These are phyloP conservation scores for Diaporthe sp. DNA, from an alignment of 2,329 filamentous ascomycete species.

Conservation along the genomic window DNA sequence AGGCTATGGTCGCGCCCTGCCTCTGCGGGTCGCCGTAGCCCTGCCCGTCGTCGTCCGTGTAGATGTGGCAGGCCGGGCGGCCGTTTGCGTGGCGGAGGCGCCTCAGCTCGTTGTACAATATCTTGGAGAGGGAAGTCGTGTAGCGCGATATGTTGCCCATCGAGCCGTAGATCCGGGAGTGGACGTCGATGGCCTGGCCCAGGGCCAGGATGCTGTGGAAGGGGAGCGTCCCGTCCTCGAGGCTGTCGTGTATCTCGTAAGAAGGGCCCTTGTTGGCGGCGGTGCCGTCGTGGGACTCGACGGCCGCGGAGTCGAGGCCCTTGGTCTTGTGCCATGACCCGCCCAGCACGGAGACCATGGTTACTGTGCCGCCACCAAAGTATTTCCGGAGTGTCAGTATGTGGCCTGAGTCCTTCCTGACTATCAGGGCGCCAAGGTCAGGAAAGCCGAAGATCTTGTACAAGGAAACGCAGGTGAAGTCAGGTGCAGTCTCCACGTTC, in stretches of 20 bases:
- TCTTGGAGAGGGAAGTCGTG: constrained; percentile 65
- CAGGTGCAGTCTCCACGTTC: constrained; percentile 65
- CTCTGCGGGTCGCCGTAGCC: constrained; percentile 64
- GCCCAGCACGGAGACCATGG: constrained; percentile 68
- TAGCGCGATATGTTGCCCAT: constrained; percentile 72
- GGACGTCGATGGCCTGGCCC: constrained; percentile 78
- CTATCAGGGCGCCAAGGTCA: constrained; percentile 72
- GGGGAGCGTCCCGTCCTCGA: constrained; percentile 86
- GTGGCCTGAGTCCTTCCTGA: constrained; percentile 68
- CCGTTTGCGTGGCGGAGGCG: constrained; percentile 68
- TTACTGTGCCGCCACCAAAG: constrained; percentile 78
- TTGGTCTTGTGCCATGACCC: constrained; percentile 69
- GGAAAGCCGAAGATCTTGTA: constrained; percentile 79
- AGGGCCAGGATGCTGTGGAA: constrained; percentile 92
- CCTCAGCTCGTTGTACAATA: constrained; percentile 62
- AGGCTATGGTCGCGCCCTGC: constrained; percentile 74
- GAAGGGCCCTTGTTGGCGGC: constrained; percentile 38
- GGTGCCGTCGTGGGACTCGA: constrained; percentile 9
- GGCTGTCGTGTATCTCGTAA: constrained; percentile 67
- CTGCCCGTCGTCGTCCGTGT: constrained; percentile 60
- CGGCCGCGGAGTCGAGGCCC: constrained; percentile 51
- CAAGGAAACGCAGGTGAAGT: constrained; percentile 72
- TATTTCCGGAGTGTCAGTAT: constrained; percentile 69
- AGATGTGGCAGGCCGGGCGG: constrained; percentile 64
- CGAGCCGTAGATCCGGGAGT: constrained; percentile 70